Base-by-base conservation (phyloP, 2,329 filamentous ascomycete genomes). In the Triangularia setosa region DNA sequence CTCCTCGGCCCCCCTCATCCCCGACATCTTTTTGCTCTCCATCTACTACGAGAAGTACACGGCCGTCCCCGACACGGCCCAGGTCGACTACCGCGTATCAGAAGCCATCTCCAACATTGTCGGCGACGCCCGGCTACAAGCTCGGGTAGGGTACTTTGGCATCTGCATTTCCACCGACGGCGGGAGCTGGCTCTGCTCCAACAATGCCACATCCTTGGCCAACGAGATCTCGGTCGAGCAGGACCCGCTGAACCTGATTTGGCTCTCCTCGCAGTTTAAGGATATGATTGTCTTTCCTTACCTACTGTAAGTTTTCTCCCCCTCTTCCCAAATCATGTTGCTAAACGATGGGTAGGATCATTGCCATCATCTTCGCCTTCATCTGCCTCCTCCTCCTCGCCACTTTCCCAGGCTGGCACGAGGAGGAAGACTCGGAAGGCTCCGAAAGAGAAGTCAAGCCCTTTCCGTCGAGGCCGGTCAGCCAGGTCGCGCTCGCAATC, bases 271-370 rank as follows among this genome's bases (percentile, higher is more conserved):
- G 71, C 96, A 96, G 70, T 99, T 99, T 81, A 98, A 98, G 78
- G 93, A 98, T 77, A 94, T 93, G 79, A 95, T 99, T 75, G 94
- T 99, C 54, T 99, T 99, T 76, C 95, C 95, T 9, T 99, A 98
- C 75, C 81, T 99, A 21, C 89, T 99, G 90, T 95, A 78, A 82
- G 91, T 81, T 16, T 16, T 14, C 18, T 12, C 70, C 8, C 23
- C 54, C n/a, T 24, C 24, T 56, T 18, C 16, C 11, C 30, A 30
- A n/a, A 33, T n/a, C n/a, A n/a, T n/a, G 23, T 62, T 27, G 56
- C 71, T 72, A 62, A 72, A 24, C 23, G 53, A 4, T 21, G 5
- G 40, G 18, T 70, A 95, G 92, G 69, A 99, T 99, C 81, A 93
- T 99, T 74, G 95, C 95, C 74, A 93, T 98, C 75, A 91, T 99